Evolutionary conservation across 2,329 filamentous ascomycete genomes (phyloP), one percentile per base, ranked within the genome.

Genomic region (Trematosphaeria pertusa): DNA sequence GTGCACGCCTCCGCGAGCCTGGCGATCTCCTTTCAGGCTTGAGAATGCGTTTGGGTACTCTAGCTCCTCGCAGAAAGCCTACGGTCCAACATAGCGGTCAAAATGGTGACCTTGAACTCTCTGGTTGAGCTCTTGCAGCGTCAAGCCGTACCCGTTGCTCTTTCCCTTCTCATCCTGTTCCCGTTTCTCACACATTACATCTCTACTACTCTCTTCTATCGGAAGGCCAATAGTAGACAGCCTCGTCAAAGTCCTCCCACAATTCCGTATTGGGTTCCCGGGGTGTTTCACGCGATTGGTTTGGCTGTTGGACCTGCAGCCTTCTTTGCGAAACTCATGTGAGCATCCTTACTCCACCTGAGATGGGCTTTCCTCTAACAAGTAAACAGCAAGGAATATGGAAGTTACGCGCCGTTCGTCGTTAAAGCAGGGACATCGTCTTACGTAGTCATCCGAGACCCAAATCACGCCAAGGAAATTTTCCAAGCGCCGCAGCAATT

Each of bases 291-390:
- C 38, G 42, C 51, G 1, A 49, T 58, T 22, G 50, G 54, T 8
- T 33, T 67, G n/a, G 52, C 54, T 3, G 49, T 46, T 15, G 61
- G 60, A 18, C 54, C 58, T 7, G 53, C 55, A 8, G 55, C 52
- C 20, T 64, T 60, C 39, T 61, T 67, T 26, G 62, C 58, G 5
- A 49, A 51, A n/a, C 36, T 62, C 17, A 45, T 65, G 63, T 67
- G 47, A 37, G 58, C 35, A 11, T 20, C 5, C 9, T 4, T n/a
- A 19, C 19, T 5, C 9, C 10, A 7, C 3, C 18, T 30, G 1
- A 4, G 7, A 7, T 9, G 2, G 15, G 14, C 11, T 9, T n/a
- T 7, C 4, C 31, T 37, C 54, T 61, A 12, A 60, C 10, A 11
- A n/a, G 6, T 7, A 3, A 4, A 11, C 18, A 67, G 64, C 12